These are phyloP conservation scores for Clitocybe nebularis DNA, from an alignment of 1,284 basidiomycete genomes.

Conservation along the genomic window DNA sequence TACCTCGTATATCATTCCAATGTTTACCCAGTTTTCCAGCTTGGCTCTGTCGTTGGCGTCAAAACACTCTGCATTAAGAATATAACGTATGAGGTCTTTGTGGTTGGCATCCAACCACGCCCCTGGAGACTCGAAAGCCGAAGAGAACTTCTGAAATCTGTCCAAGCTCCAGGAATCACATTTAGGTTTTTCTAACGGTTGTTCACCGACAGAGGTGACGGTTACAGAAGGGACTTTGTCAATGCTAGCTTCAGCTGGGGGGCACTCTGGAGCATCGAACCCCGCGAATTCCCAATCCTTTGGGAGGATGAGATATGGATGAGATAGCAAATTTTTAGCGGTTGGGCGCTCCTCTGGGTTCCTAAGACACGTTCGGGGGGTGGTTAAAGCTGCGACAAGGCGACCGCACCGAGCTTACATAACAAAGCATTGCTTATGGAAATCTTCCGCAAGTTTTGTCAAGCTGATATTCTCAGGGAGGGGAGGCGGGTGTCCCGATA, in stretches of 20 bases:
- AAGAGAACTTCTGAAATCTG: constrained; percentile 10
- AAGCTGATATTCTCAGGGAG: constrained; percentile 67
- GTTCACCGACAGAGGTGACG: not conserved
- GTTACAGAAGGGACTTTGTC: too few relatives aligned
- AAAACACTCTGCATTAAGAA: not conserved
- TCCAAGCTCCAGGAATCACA: not conserved
- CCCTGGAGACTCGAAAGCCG: constrained; percentile 1
- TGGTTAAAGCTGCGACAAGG: too few relatives aligned
- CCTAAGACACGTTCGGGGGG: constrained; percentile 12
- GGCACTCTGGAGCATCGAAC: constrained; percentile 3
- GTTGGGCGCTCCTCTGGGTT: constrained; percentile 16
- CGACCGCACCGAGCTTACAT: constrained; percentile 40
- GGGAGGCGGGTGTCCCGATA: constrained; percentile 66
- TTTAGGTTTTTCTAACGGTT: not conserved
- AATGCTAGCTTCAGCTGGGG: not conserved
- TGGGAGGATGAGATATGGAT: constrained; percentile 11
- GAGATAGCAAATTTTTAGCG: constrained; percentile 7
- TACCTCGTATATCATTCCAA: constrained; percentile 9
- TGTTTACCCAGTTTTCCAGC: constrained; percentile 5
- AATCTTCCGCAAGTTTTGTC: constrained; percentile 60
- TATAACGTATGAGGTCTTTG: constrained; percentile 9
- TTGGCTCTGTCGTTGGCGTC: not conserved
- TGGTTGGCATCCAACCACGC: constrained; percentile 11
- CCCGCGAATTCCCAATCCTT: constrained; percentile 10
- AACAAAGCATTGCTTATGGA: constrained; percentile 74